phyloP scores from a whole-genome alignment of 2,329 filamentous ascomycete species.

The Cladobotryum protrusum region DNA sequence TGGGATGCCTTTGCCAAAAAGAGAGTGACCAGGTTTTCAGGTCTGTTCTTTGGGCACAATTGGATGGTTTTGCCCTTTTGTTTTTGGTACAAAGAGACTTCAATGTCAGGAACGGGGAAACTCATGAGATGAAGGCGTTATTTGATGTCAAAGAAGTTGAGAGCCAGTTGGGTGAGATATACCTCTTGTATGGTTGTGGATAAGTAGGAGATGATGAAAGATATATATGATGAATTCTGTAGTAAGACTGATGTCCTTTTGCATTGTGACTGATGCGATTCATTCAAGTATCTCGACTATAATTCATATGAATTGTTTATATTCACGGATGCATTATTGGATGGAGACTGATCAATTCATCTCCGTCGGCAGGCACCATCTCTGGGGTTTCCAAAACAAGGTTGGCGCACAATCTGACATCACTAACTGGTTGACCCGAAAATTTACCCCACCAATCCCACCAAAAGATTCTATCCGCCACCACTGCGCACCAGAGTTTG shows the following conservation, averaged over 20 bases:
- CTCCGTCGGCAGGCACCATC: neutral
- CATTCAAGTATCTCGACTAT: too few relatives aligned
- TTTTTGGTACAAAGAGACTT: neutral
- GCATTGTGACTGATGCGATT: neutral
- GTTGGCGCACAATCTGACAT: conserved; percentile 24
- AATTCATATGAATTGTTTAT: too few relatives aligned
- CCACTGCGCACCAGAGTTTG: conserved; percentile 9
- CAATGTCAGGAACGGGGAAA: neutral
- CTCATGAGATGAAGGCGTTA: conserved; percentile 7
- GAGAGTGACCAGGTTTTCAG: neutral
- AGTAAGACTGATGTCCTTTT: too few relatives aligned
- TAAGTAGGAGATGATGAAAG: conserved; percentile 1
- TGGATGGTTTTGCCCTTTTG: neutral
- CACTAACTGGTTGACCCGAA: conserved; percentile 24
- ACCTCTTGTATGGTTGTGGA: too few relatives aligned
- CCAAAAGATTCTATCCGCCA: conserved; percentile 14
- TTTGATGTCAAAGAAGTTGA: neutral
- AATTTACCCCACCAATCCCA: conserved; percentile 35
- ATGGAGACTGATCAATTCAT: too few relatives aligned
- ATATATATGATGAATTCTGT: neutral
- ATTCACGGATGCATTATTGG: too few relatives aligned
- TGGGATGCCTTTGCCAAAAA: neutral
- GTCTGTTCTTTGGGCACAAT: neutral
- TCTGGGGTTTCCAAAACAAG: neutral
- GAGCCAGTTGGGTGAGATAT: too few relatives aligned